phyloP scores from a whole-genome alignment of 495 filamentous ascomycete species.

The Friedmanniomyces endolithicus region DNA sequence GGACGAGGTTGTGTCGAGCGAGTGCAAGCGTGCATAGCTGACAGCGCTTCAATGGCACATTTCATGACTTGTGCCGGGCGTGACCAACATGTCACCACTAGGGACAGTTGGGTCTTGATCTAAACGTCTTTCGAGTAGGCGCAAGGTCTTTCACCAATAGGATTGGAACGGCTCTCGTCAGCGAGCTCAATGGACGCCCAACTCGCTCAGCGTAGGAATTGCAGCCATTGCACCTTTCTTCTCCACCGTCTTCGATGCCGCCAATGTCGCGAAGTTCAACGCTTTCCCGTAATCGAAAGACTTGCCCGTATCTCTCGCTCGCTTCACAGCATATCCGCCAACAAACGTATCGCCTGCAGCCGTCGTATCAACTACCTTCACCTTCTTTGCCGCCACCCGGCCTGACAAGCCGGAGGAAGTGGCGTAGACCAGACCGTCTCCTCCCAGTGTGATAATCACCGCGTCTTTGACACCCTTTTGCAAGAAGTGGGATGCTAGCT shows the following conservation, averaged over 20 bases:
- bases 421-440: constrained; percentile 56
- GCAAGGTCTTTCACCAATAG: too few relatives aligned
- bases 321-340: constrained; percentile 66
- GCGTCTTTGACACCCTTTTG: constrained; percentile 58
- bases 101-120: too few relatives aligned
- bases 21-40: too few relatives aligned
- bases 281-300: constrained; percentile 32
- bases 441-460: constrained; percentile 64
- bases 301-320: constrained; percentile 36
- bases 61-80: too few relatives aligned
- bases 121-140: too few relatives aligned
- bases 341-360: constrained; percentile 93
- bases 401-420: constrained; percentile 12
- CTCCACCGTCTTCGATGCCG: constrained; percentile 65
- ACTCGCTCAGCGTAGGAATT: constrained; percentile 79
- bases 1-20: too few relatives aligned
- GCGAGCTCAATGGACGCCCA: background rate
- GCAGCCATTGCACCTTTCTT: constrained; percentile 69
- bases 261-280: constrained; percentile 56
- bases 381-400: constrained; percentile 39
- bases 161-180: too few relatives aligned
- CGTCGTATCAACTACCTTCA: constrained; percentile 80
- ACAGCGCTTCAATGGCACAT: too few relatives aligned
- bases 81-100: too few relatives aligned
- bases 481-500: constrained; percentile 48